Evolutionary conservation across 192 early-diverging fungal species (phyloP).

Genomic region (Gonapodya sp.): DNA sequence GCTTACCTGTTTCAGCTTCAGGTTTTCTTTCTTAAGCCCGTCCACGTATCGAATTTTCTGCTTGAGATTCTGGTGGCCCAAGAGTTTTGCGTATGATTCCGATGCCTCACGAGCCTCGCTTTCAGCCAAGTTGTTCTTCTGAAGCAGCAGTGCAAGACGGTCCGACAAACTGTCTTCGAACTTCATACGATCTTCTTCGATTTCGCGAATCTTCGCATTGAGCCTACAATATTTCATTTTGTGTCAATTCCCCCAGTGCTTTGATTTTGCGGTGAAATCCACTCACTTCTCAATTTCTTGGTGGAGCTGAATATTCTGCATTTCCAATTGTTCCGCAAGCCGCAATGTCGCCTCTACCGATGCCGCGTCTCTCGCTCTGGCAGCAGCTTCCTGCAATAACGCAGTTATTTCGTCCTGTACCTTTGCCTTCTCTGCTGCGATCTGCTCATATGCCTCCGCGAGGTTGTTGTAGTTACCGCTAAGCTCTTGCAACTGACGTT

Average conservation of each 20-base stretch:
- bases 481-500: neutral
- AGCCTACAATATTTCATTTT: neutral
- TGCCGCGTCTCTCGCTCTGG: neutral
- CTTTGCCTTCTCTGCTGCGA: neutral
- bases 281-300: neutral
- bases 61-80: conserved; percentile 8
- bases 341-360: conserved; percentile 2
- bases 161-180: neutral
- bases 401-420: neutral
- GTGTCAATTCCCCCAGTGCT: neutral
- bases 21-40: neutral
- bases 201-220: conserved; percentile 3
- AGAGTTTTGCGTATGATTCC: neutral
- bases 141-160: neutral
- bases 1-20: conserved; percentile 1
- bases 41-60: conserved; percentile 11
- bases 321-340: neutral
- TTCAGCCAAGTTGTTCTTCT: conserved; percentile 1
- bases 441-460: neutral
- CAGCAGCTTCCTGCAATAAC: neutral
- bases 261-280: neutral
- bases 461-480: neutral
- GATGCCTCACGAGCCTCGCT: neutral
- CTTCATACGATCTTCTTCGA: conserved; percentile 5
- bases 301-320: neutral